Conservation (phyloP, 331 rosid species). For the Malus hybrid region DNA sequence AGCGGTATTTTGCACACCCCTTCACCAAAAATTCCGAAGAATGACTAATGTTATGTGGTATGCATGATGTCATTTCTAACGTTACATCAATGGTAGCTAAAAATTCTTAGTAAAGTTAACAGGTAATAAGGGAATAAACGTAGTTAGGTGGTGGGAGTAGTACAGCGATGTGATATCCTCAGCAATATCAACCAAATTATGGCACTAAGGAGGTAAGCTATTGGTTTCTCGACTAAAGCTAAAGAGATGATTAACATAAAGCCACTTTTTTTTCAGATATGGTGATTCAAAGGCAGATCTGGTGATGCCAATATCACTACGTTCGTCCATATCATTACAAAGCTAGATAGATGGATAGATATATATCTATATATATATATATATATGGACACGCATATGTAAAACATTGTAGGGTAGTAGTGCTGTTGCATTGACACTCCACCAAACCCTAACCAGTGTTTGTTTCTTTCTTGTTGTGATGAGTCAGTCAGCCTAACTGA, state of each 20-base stretch:
- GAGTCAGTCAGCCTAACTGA: background rate
- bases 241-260: background rate
- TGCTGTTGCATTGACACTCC: background rate
- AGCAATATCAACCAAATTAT: background rate
- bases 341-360: no score
- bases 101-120: background rate
- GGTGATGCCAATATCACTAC: background rate
- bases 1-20: no score
- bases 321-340: background rate
- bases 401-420: background rate
- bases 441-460: background rate
- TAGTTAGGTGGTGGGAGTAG: background rate
- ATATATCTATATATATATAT: no score
- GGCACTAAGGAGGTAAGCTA: conserved; percentile 2
- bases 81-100: no score
- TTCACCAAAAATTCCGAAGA: no score
- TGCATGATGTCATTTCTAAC: no score
- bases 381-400: no score
- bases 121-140: background rate
- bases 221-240: conserved; percentile 2
- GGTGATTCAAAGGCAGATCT: conserved; percentile 10
- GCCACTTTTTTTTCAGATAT: conserved; percentile 7
- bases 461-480: background rate
- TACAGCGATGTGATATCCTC: background rate
- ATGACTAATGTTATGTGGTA: no score